Evolutionary conservation across 768 basidiomycete species (phyloP), one percentile per base, ranked within the genome.

Genomic region (Boletus rubroflammeus): DNA sequence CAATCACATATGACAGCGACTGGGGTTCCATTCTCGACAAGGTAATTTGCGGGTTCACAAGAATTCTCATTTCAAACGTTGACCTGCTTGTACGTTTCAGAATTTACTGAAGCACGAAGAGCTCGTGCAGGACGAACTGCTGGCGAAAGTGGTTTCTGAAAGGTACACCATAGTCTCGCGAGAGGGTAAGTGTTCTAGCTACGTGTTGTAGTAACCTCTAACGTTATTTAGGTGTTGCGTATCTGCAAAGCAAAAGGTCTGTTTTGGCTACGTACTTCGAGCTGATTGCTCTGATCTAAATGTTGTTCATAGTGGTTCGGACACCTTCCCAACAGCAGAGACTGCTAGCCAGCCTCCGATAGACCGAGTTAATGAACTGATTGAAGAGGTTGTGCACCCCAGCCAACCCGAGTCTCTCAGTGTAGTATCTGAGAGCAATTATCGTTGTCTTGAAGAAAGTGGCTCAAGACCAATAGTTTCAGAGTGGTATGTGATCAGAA

Each of bases 401-500:
- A 17, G 15, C 9, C 58, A 54, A 32, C 14, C 59, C 0, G 41
- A 52, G 25, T 42, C 62, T 36, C 51, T 67, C n/a, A 67, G 52
- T 14, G 62, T 66, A 17, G 62, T 66, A 5, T 67, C 59, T 3
- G 57, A 67, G 56, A 66, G 64, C 11, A 40, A 36, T 29, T 62
- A 59, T 31, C 65, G 64, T 11, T 66, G 64, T 46, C 4, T 28
- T 3, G 62, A 65, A 4, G 38, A 53, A 23, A 57, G 11, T 3
- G 31, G 10, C 2, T 3, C 45, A 2, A 11, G 17, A 19, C n/a
- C 54, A 28, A 23, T 19, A 2, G 2, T 34, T 26, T 5, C 55
- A 15, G 54, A 49, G 29, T 45, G 54, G 64, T 64, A 40, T 9
- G 64, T 58, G 3, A 28, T 32, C 11, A 28, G 9, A 49, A 13